Percentiles rank a stretch among this genome's conserved stretches.
Evolutionary conservation across 345 rosid genomes (phyloP).

Genomic region (Excoecaria cochinchinensis): DNA sequence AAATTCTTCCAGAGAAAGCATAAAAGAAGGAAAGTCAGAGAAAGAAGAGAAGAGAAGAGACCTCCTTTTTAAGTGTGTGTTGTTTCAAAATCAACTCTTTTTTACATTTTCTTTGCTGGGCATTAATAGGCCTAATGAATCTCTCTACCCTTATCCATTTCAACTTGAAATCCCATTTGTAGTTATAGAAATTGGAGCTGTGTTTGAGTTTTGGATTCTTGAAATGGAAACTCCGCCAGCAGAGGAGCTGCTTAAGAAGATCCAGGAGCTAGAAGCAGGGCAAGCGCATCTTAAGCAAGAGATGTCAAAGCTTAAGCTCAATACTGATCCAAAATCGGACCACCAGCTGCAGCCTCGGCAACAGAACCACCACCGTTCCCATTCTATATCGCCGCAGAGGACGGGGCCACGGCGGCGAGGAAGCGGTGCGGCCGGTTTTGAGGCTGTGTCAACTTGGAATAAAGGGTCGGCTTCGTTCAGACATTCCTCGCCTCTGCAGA

Average conservation of each 20-base stretch:
- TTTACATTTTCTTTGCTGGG: neutral
- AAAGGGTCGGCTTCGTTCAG: slow-evolving; percentile 62
- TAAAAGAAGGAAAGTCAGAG: neutral
- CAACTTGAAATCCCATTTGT: neutral
- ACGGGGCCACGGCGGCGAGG: slow-evolving; percentile 39
- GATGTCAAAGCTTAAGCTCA: slow-evolving; percentile 68
- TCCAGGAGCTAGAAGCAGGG: slow-evolving; percentile 80
- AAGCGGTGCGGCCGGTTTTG: slow-evolving; percentile 24
- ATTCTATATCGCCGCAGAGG: slow-evolving; percentile 81
- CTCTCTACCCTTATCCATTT: neutral
- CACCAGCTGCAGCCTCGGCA: slow-evolving; percentile 7
- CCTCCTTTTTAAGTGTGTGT: neutral
- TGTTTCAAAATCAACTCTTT: neutral
- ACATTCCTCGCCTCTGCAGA: slow-evolving; percentile 84
- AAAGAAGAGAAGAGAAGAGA: neutral
- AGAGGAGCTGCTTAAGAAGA: slow-evolving; percentile 78
- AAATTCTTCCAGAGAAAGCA: slow-evolving; percentile 9
- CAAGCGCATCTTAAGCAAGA: slow-evolving; percentile 77
- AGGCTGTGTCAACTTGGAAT: slow-evolving; percentile 40
- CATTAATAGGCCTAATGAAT: slow-evolving; percentile 2
- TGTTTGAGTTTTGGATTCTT: slow-evolving; percentile 3
- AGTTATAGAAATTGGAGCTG: neutral
- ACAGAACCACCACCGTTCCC: slow-evolving; percentile 58
- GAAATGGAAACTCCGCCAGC: slow-evolving; percentile 69
- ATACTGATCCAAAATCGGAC: slow-evolving; percentile 35